Conservation (phyloP, 1,284 basidiomycete species). For the Fomitopsis schrenkii region DNA sequence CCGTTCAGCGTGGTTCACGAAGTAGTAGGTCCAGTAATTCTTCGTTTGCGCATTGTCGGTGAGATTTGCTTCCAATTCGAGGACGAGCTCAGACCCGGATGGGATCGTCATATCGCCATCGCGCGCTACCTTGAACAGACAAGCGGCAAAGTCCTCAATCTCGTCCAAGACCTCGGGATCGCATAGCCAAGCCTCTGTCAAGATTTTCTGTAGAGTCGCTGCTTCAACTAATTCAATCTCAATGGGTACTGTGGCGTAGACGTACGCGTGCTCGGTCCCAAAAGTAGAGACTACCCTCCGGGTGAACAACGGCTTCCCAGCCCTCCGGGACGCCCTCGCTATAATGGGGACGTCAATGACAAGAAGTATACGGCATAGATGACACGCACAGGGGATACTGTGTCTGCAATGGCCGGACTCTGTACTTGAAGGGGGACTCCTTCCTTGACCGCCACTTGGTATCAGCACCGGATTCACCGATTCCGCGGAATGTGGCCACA, state of each 20-base stretch:
- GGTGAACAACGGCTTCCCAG: constrained; percentile 22
- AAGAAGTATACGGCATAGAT: neutral
- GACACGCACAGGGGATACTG: constrained; percentile 11
- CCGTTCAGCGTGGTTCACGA: constrained; percentile 15
- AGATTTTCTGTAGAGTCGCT: constrained; percentile 15
- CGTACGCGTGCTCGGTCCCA: constrained; percentile 17
- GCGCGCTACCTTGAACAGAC: constrained; percentile 6
- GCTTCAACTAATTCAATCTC: neutral
- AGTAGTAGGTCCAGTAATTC: constrained; percentile 26
- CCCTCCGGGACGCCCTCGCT: constrained; percentile 15
- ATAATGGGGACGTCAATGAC: neutral
- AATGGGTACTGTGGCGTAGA: neutral
- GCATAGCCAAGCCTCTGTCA: constrained; percentile 24
- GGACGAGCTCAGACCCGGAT: constrained; percentile 17
- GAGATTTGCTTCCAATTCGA: constrained; percentile 16
- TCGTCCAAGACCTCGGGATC: constrained; percentile 9
- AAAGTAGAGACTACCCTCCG: constrained; percentile 27
- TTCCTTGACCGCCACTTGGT: neutral
- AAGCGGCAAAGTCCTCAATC: constrained; percentile 14
- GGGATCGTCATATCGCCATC: constrained; percentile 8
- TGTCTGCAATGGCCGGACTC: constrained; percentile 10
- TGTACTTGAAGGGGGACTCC: constrained; percentile 1
- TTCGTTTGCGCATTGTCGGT: neutral
- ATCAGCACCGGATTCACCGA: too few species aligned
- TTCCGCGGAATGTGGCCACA: neutral